Percentiles rank a stretch among this genome's conserved stretches.
phyloP scores from a whole-genome alignment of 306 rosid species.

The Benincasa hispida region DNA sequence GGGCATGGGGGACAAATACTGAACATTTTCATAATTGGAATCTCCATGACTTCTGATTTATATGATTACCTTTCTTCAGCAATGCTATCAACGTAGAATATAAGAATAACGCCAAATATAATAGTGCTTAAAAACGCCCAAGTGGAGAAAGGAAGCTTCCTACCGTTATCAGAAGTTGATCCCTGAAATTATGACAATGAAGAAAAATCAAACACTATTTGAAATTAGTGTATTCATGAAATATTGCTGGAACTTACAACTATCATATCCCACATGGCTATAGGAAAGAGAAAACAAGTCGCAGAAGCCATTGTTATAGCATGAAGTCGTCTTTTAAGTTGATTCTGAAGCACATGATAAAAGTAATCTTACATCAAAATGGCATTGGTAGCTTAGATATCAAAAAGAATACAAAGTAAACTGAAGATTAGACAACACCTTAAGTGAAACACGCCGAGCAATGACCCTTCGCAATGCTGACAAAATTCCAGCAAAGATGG shows the following conservation, averaged over 20 bases:
- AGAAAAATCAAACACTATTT: constrained; percentile 7
- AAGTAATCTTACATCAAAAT: constrained; percentile 12
- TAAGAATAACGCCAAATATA: constrained; percentile 73
- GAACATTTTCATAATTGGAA: not conserved
- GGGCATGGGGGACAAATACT: not conserved
- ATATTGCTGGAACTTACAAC: constrained; percentile 44
- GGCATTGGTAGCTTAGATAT: constrained; percentile 10
- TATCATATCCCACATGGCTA: constrained; percentile 93
- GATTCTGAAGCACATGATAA: constrained; percentile 50
- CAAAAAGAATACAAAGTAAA: not conserved
- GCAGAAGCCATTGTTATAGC: constrained; percentile 91
- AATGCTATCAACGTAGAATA: constrained; percentile 80
- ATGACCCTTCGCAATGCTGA: constrained; percentile 90
- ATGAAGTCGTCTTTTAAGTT: constrained; percentile 91
- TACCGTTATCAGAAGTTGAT: constrained; percentile 54
- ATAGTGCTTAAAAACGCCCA: constrained; percentile 89
- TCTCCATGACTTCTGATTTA: not conserved
- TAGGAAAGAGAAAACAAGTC: constrained; percentile 91
- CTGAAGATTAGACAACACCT: constrained; percentile 40
- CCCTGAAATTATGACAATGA: constrained; percentile 33
- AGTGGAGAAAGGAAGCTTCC: constrained; percentile 69
- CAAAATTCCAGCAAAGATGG: constrained; percentile 76
- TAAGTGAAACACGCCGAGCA: constrained; percentile 86
- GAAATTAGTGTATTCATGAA: constrained; percentile 4
- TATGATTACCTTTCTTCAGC: constrained; percentile 81